A percentile compares a stretch with the other conserved stretches of the same genome.
Evolutionary conservation across 352 stramenopile genomes (phyloP).

Genomic region (Pythium phragmitis): DNA sequence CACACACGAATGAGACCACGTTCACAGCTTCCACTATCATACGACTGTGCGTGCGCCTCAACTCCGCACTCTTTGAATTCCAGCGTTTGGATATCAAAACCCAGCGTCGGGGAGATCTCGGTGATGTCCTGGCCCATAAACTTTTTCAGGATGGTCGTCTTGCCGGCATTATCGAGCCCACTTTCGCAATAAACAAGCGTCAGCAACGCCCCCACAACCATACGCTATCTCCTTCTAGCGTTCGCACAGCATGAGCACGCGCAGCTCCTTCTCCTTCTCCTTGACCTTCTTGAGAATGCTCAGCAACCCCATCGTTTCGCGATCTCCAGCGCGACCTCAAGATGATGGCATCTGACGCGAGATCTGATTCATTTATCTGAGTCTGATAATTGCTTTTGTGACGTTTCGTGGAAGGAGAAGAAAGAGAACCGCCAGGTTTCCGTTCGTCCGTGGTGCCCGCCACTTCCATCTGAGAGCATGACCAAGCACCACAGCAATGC

Average conservation of each 20-base stretch:
- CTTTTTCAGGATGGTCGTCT: constrained; percentile 98
- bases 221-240: constrained; percentile 5
- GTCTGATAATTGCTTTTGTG: constrained; percentile 9
- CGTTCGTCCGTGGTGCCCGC: not conserved
- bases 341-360: not conserved
- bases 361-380: constrained; percentile 16
- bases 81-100: constrained; percentile 99
- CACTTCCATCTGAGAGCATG: not conserved
- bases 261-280: constrained; percentile 99
- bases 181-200: constrained; percentile 30
- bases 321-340: not conserved
- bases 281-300: constrained; percentile 98
- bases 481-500: constrained; percentile 2
- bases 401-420: constrained; percentile 18
- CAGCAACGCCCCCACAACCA: not conserved
- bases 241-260: constrained; percentile 95
- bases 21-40: not conserved
- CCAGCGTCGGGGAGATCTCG: constrained; percentile 97
- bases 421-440: not conserved
- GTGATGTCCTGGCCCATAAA: constrained; percentile 97
- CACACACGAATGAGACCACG: not conserved
- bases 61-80: constrained; percentile 90
- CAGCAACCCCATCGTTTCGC: constrained; percentile 80
- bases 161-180: constrained; percentile 99
- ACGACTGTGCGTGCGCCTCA: not conserved